These are phyloP conservation scores for Trichocladium uniseriatum DNA, from an alignment of 495 filamentous ascomycete genomes.

Conservation along the genomic window DNA sequence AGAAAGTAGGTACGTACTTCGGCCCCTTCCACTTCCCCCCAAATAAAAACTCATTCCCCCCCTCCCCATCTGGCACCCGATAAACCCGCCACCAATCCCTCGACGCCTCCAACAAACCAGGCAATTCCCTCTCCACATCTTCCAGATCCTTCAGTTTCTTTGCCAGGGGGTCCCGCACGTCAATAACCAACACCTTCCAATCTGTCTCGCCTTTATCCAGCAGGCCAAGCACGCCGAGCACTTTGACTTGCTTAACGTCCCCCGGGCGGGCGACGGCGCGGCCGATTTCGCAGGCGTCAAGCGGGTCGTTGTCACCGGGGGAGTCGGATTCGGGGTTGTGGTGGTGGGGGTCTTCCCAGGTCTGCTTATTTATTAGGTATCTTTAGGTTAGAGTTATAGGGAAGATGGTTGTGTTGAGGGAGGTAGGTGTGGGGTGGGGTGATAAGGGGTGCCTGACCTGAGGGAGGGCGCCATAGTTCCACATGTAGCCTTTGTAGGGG, in stretches of 20 bases:
- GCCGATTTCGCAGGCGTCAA: conserved; percentile 20
- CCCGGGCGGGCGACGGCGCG: conserved; percentile 1
- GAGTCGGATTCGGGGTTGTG: not conserved
- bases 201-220: conserved; percentile 29
- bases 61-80: conserved; percentile 16
- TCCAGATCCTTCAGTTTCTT: conserved; percentile 17
- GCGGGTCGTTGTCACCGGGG: conserved; percentile 21
- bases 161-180: conserved; percentile 20
- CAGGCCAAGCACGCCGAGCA: conserved; percentile 25
- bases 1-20: not conserved
- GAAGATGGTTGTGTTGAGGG: not conserved
- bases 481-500: conserved; percentile 22
- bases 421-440: not conserved
- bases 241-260: conserved; percentile 20
- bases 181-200: conserved; percentile 29
- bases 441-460: conserved; percentile 3
- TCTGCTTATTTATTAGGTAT: no score
- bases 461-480: conserved; percentile 23
- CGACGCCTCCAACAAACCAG: conserved; percentile 20
- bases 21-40: conserved; percentile 6
- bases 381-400: not conserved
- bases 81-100: conserved; percentile 25
- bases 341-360: conserved; percentile 18
- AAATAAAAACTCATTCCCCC: conserved; percentile 13
- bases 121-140: conserved; percentile 20